Evolutionary conservation across 2,329 filamentous ascomycete species (phyloP), one percentile per base, ranked within the genome.

Genomic region (Colletotrichum tropicale): DNA sequence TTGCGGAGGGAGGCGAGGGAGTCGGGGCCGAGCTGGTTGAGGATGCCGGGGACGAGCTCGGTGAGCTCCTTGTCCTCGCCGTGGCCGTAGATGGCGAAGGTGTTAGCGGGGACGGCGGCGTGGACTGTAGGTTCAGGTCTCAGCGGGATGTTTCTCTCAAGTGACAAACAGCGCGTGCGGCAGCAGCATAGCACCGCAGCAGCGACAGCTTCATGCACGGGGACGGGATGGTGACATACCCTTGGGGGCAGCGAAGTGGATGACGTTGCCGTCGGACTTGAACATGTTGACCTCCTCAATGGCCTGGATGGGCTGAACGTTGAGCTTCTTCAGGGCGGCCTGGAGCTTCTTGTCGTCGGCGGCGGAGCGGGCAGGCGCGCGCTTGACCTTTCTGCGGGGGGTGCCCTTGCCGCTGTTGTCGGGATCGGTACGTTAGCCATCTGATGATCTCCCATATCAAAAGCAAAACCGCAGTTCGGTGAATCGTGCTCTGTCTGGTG

Each of bases 281-380:
- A 99, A 99, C 97, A 99, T 99, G 94, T 99, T 99, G 87, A 99
- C 97, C 91, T 99, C 97, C 93, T 99, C 97, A 83, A 99, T 99
- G 80, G 95, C 95, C 91, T 98, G 96, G 89, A 99, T 98, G 84
- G 97, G 97, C 93, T 99, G 97, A 76, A 98, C 96, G 89, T 98
- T 98, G 87, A 99, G 93, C 94, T 99, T 99, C 95, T 99, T 99
- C 81, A 99, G 92, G 78, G 95, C 90, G 78, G 94, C 93, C 91
- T 99, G 97, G 80, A 99, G 95, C 93, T 99, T 99, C 95, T 98
- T 98, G 94, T 99, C 97, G 87, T 99, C 97, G 87, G 95, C 95
- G 86, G 94, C 95, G 81, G 94, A 94, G 87, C 93, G 95, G 87
- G 95, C 95, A 88, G 98, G 95, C 81, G 96, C 95, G 89, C 98